Percentiles rank a stretch among this genome's conserved stretches.
phyloP scores from a whole-genome alignment of 768 basidiomycete species.

The Antrodiella citrinella region DNA sequence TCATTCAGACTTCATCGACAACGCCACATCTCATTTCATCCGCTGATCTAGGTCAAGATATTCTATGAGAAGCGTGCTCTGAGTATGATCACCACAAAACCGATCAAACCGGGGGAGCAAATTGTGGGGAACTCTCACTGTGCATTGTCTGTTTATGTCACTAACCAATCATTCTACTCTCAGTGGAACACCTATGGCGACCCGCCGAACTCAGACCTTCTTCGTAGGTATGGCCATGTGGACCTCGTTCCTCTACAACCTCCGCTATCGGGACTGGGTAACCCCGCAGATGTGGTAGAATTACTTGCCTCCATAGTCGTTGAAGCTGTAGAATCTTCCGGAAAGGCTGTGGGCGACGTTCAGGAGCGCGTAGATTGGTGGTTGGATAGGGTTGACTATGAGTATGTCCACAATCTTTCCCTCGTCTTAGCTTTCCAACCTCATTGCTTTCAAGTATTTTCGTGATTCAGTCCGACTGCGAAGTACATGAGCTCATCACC shows the following conservation, averaged over 20 bases:
- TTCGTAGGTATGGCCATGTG: constrained; percentile 92
- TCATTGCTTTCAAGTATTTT: constrained; percentile 37
- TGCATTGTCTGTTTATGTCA: neutral
- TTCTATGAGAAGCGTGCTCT: constrained; percentile 69
- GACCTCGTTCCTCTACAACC: constrained; percentile 52
- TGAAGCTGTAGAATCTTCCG: constrained; percentile 6
- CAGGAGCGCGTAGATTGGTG: constrained; percentile 84
- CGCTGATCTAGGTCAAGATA: constrained; percentile 57
- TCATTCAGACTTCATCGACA: neutral
- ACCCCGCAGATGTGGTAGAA: constrained; percentile 77
- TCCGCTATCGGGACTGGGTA: constrained; percentile 43
- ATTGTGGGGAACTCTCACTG: constrained; percentile 50
- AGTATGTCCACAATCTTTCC: constrained; percentile 62
- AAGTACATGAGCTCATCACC: constrained; percentile 51
- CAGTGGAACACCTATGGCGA: constrained; percentile 97
- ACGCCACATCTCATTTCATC: constrained; percentile 1
- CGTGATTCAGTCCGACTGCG: constrained; percentile 42
- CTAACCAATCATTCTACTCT: neutral
- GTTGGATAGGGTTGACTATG: constrained; percentile 85
- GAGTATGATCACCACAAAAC: constrained; percentile 74
- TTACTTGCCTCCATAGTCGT: constrained; percentile 66
- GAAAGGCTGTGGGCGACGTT: constrained; percentile 18
- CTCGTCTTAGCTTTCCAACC: neutral
- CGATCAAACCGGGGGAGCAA: constrained; percentile 73
- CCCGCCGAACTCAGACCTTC: constrained; percentile 84